Conservation (phyloP, 2,329 filamentous ascomycete species). For the Fusarium sp. region DNA sequence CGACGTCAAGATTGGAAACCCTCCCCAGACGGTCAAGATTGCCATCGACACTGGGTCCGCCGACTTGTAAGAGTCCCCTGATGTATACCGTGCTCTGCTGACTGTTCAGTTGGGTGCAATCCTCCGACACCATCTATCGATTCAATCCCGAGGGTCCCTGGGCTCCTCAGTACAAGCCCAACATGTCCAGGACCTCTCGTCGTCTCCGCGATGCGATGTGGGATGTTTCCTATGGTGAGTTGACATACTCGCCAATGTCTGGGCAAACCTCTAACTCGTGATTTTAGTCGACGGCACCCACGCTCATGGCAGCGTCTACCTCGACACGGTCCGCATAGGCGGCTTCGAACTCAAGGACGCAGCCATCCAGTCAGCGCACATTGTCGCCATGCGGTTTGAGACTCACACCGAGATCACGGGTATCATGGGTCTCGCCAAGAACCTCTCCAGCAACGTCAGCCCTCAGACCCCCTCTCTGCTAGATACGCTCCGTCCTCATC, state of each 20-base stretch:
- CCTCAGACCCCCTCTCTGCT: slow-evolving; percentile 59
- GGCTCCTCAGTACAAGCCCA: slow-evolving; percentile 57
- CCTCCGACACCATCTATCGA: slow-evolving; percentile 58
- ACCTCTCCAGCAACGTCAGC: slow-evolving; percentile 56
- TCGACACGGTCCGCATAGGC: slow-evolving; percentile 62
- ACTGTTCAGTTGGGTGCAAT: slow-evolving; percentile 64
- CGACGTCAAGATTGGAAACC: slow-evolving; percentile 60
- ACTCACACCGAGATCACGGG: slow-evolving; percentile 58
- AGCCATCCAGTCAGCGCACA: slow-evolving; percentile 62
- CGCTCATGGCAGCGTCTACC: slow-evolving; percentile 62
- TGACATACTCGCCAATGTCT: slow-evolving; percentile 31
- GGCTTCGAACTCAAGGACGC: slow-evolving; percentile 57
- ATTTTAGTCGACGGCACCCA: slow-evolving; percentile 55
- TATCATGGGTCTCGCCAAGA: slow-evolving; percentile 64
- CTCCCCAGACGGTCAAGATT: slow-evolving; percentile 60
- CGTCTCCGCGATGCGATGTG: slow-evolving; percentile 59
- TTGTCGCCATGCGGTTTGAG: slow-evolving; percentile 58
- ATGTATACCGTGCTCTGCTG: too few species aligned
- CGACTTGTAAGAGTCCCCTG: slow-evolving; percentile 77
- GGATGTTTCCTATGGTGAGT: slow-evolving; percentile 62
- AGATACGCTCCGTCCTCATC: slow-evolving; percentile 55
- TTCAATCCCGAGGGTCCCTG: slow-evolving; percentile 50
- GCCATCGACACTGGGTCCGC: slow-evolving; percentile 67
- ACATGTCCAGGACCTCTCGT: slow-evolving; percentile 57
- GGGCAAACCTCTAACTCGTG: background rate